Conservation (phyloP, 2,329 filamentous ascomycete genomes). For the Lachnellula cervina region DNA sequence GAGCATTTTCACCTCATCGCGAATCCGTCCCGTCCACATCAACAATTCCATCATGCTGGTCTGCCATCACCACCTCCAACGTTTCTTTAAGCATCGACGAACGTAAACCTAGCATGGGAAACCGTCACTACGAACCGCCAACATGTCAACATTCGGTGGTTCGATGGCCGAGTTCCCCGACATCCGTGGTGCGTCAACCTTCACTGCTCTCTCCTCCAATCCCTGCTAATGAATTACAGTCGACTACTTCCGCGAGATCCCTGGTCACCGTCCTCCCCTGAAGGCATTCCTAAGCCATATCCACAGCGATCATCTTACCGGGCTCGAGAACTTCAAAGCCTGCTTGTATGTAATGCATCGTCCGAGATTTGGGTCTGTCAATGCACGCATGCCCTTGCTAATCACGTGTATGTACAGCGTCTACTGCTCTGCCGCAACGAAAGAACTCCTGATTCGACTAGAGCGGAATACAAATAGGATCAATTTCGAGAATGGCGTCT, state of each 20-base stretch:
- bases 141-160: conserved; percentile 76
- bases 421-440: conserved; percentile 83
- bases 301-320: conserved; percentile 82
- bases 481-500: conserved; percentile 72
- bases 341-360: conserved; percentile 54
- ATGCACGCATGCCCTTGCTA: background rate
- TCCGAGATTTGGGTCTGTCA: background rate
- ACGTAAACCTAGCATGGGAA: background rate
- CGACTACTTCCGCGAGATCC: conserved; percentile 69
- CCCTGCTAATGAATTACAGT: conserved; percentile 43
- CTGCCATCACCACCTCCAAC: background rate
- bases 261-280: conserved; percentile 55
- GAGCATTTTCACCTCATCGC: background rate
- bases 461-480: conserved; percentile 76
- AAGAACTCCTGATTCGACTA: conserved; percentile 72
- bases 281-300: conserved; percentile 90
- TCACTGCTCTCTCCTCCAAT: conserved; percentile 1
- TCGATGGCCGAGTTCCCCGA: conserved; percentile 71
- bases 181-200: conserved; percentile 54
- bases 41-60: background rate
- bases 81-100: background rate
- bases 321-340: conserved; percentile 69
- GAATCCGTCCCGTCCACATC: background rate
- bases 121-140: background rate
- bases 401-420: conserved; percentile 43